phyloP scores from a whole-genome alignment of 192 early-diverging fungal genomes.

The Lunasporangiospora selenospora region DNA sequence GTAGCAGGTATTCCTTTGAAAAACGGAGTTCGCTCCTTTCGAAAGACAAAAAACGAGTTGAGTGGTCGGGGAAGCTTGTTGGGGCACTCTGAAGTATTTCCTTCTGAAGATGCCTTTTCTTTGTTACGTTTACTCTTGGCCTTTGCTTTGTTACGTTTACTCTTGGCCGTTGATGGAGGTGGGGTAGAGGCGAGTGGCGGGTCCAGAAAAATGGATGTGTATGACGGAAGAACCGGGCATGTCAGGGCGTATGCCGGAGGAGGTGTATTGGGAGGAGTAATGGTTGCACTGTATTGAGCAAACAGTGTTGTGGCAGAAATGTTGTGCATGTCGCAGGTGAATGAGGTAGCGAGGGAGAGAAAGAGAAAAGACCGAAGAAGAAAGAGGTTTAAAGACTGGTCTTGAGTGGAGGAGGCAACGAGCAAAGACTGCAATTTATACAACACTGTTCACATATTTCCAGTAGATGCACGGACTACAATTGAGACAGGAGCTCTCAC shows the following conservation, averaged over 20 bases:
- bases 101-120: neutral
- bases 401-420: too few species aligned
- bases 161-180: neutral
- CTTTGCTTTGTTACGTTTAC: neutral
- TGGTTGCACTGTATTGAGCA: too few species aligned
- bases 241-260: too few species aligned
- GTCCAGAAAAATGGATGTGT: neutral
- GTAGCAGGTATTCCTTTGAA: constrained; percentile 32
- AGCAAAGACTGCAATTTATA: too few species aligned
- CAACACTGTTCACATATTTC: too few species aligned
- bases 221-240: neutral
- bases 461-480: too few species aligned
- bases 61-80: constrained; percentile 44
- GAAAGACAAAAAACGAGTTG: constrained; percentile 50
- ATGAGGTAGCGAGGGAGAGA: neutral
- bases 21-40: constrained; percentile 19
- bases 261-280: neutral
- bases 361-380: neutral
- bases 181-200: neutral
- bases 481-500: too few species aligned
- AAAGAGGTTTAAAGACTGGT: too few species aligned
- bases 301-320: neutral
- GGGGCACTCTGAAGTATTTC: neutral
- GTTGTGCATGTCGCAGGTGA: neutral
- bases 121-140: neutral